Base-by-base conservation (phyloP, 768 basidiomycete genomes). In the Pisolithus microcarpus region DNA sequence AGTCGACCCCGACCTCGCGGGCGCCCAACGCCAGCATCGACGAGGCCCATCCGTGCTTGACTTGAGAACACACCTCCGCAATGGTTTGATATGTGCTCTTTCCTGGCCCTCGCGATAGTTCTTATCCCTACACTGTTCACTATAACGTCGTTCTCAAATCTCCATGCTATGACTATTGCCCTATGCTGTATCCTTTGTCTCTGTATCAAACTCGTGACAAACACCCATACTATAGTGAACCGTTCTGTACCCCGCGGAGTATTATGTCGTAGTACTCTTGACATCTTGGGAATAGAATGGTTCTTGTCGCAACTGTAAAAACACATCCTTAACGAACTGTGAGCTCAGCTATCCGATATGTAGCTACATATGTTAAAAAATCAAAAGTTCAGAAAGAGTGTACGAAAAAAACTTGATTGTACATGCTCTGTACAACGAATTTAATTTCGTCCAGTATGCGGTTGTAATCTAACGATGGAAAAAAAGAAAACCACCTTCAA, bases 1-100 rank as follows among this genome's bases (percentile, higher is more conserved):
- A 72, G 67, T 54, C 72, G 75, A 28, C 76, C 76, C 13, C 68
- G 75, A 42, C 75, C 75, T 3, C 70, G 67, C 37, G 73, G 73
- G 38, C 67, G 75, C 31, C 70, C 70, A 13, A 70, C 67, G 37
- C 71, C 63, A 34, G 65, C 65, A 36, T 62, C 65, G 10, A 53
- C 43, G 42, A 59, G 54, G 38, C 60, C 66, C 11, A 51, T 66
- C 24, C 61, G 65, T 45, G 61, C 49, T 38, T 70, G 48, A 55
- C 43, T 19, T 23, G 16, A 7, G 42, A 36, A 28, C 44, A 7
- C 47, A 47, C 49, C 16, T 30, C 13, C 28, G 43, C 15, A 6
- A 7, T 5, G 43, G 11, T n/a, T 26, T 9, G 26, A 16, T 18
- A 26, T 44, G 28, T 28, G 43, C 23, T 30, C 24, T n/a, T 21